A percentile compares a stretch with the other conserved stretches of the same genome.
These are phyloP conservation scores for Ramaria sp. DNA, from an alignment of 768 basidiomycete genomes.

Conservation along the genomic window DNA sequence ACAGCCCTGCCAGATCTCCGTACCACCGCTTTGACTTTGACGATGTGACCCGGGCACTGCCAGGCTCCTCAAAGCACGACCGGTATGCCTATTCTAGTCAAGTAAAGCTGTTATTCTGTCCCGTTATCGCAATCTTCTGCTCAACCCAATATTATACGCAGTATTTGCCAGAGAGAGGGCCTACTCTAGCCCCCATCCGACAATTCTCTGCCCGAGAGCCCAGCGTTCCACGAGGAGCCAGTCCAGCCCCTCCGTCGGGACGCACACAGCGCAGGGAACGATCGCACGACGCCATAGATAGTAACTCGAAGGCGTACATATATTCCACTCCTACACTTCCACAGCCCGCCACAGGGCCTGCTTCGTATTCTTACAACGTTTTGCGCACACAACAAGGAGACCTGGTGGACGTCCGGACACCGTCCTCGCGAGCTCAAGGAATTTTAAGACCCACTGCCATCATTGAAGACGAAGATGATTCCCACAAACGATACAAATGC, in stretches of 20 bases:
- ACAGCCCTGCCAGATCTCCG: background rate
- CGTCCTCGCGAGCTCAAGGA: slow-evolving; percentile 5
- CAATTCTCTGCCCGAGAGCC: background rate
- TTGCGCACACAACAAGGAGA: slow-evolving; percentile 8
- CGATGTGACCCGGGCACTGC: background rate
- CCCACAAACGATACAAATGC: slow-evolving; percentile 8
- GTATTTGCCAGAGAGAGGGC: background rate
- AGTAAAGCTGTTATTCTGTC: background rate
- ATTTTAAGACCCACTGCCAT: slow-evolving; percentile 9
- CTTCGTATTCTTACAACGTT: slow-evolving; percentile 4
- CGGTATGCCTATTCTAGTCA: background rate
- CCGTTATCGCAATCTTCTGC: background rate
- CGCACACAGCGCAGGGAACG: background rate
- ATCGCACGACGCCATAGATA: background rate
- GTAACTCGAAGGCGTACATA: background rate
- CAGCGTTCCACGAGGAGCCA: background rate
- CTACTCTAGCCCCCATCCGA: background rate
- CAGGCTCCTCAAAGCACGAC: background rate
- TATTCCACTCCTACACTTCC: background rate
- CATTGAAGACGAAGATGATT: slow-evolving; percentile 9
- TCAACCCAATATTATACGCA: background rate
- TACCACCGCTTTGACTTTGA: background rate
- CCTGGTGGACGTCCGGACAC: slow-evolving; percentile 7
- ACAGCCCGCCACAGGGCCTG: slow-evolving; percentile 5
- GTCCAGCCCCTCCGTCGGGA: background rate